Evolutionary conservation across 2,329 filamentous ascomycete genomes (phyloP).

Genomic region (Thelonectria olida): DNA sequence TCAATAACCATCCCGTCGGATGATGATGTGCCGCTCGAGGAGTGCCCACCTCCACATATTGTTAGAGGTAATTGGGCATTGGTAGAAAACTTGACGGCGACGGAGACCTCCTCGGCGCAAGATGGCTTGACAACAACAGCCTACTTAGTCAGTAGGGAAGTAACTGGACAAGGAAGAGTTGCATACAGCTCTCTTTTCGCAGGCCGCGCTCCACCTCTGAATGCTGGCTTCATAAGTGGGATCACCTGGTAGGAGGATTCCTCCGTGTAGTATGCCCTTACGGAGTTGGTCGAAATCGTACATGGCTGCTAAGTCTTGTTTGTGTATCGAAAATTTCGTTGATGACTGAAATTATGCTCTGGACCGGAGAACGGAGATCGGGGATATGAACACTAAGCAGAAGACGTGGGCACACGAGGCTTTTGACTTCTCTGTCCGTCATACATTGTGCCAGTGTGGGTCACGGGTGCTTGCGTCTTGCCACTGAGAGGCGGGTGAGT

Average conservation of each 20-base stretch:
- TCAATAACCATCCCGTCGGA: slow-evolving; percentile 64
- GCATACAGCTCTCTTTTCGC: slow-evolving; percentile 45
- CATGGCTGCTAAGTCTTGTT: slow-evolving; percentile 20
- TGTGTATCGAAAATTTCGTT: neutral
- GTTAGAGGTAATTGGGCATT: slow-evolving; percentile 56
- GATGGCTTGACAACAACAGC: slow-evolving; percentile 53
- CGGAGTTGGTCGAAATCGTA: slow-evolving; percentile 28
- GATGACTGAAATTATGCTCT: neutral
- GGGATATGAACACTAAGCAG: neutral
- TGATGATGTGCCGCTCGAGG: slow-evolving; percentile 59
- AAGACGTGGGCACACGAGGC: neutral
- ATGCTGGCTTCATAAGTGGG: slow-evolving; percentile 44
- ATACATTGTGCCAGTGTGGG: slow-evolving; percentile 21
- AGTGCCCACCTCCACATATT: slow-evolving; percentile 65
- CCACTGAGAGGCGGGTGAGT: neutral
- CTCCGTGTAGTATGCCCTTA: slow-evolving; percentile 24
- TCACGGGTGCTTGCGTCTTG: slow-evolving; percentile 1
- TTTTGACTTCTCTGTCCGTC: slow-evolving; percentile 25
- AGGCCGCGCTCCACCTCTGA: slow-evolving; percentile 47
- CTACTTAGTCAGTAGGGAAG: slow-evolving; percentile 27
- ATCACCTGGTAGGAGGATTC: slow-evolving; percentile 43
- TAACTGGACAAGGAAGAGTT: neutral
- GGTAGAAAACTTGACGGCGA: slow-evolving; percentile 34
- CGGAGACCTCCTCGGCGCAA: slow-evolving; percentile 45
- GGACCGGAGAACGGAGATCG: too few relatives aligned